These are phyloP conservation scores for Sporisorium sorghi DNA, from an alignment of 1,284 basidiomycete genomes.

Conservation along the genomic window DNA sequence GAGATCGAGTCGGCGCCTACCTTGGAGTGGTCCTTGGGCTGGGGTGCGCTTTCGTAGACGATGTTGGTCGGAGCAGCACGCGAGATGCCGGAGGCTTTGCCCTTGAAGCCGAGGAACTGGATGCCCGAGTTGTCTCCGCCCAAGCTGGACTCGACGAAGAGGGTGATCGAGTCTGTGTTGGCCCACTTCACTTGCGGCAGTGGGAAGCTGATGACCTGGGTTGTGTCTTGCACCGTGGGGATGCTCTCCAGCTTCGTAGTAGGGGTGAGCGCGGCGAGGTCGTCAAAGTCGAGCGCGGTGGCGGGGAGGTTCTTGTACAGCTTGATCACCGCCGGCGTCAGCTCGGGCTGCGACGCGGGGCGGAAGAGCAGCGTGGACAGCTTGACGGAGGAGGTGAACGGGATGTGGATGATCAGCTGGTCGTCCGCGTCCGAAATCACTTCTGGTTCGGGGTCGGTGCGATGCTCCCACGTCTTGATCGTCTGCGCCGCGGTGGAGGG, in stretches of 20 bases:
- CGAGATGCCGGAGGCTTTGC: constrained; percentile 43
- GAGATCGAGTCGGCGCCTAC: constrained; percentile 31
- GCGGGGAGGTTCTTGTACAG: constrained; percentile 58
- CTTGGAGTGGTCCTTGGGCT: constrained; percentile 62
- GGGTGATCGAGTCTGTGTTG: constrained; percentile 56
- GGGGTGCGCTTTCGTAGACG: constrained; percentile 66
- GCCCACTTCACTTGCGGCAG: constrained; percentile 62
- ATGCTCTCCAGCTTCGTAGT: constrained; percentile 50
- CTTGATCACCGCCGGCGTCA: constrained; percentile 55
- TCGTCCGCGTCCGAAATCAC: constrained; percentile 59
- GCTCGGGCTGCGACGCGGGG: constrained; percentile 21
- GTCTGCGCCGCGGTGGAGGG: constrained; percentile 35
- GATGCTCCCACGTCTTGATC: constrained; percentile 59
- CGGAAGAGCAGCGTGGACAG: constrained; percentile 47
- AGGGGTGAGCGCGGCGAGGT: constrained; percentile 10
- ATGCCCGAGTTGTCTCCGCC: constrained; percentile 47
- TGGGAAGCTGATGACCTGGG: constrained; percentile 59
- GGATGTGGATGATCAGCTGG: constrained; percentile 60
- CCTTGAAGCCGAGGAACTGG: constrained; percentile 65
- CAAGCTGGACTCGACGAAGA: constrained; percentile 55
- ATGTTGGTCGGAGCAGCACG: constrained; percentile 55
- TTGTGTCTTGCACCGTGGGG: constrained; percentile 45
- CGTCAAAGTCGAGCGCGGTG: constrained; percentile 55
- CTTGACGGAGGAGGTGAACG: constrained; percentile 62
- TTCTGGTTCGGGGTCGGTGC: constrained; percentile 30